These are phyloP conservation scores for Torulaspora microellipsoides DNA, from an alignment of 805 yeast species.

Conservation along the genomic window DNA sequence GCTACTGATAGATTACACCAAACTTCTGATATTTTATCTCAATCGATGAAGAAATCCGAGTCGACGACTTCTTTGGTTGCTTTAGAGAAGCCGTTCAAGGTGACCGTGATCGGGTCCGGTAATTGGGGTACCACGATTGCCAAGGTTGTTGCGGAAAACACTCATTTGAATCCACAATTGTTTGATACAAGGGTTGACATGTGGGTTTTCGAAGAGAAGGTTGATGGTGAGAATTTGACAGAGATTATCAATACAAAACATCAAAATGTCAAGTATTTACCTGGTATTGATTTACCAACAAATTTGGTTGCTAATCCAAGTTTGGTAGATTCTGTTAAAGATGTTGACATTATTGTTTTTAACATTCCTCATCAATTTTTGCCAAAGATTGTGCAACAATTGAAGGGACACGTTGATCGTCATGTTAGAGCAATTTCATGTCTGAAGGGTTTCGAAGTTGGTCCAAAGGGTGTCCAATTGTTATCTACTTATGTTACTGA, in stretches of 20 bases:
- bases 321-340: slow-evolving; percentile 66
- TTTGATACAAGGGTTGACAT: slow-evolving; percentile 75
- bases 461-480: slow-evolving; percentile 77
- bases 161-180: slow-evolving; percentile 62
- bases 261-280: slow-evolving; percentile 92
- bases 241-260: slow-evolving; percentile 86
- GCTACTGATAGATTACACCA: slow-evolving; percentile 33
- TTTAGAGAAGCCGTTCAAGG: slow-evolving; percentile 42
- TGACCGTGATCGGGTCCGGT: slow-evolving; percentile 89
- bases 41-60: slow-evolving; percentile 22
- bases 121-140: slow-evolving; percentile 99
- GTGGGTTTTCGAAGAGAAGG: slow-evolving; percentile 94
- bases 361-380: slow-evolving; percentile 97
- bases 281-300: slow-evolving; percentile 80
- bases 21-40: slow-evolving; percentile 28
- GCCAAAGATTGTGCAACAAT: slow-evolving; percentile 66
- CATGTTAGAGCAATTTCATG: slow-evolving; percentile 87
- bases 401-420: slow-evolving; percentile 70
- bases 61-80: slow-evolving; percentile 15
- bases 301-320: slow-evolving; percentile 88
- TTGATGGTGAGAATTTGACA: slow-evolving; percentile 75
- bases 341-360: slow-evolving; percentile 83
- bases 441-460: slow-evolving; percentile 90
- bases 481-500: slow-evolving; percentile 76
- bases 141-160: slow-evolving; percentile 87